Percentiles rank a stretch among this genome's conserved stretches.
Evolutionary conservation across 176 grass and related monocot genomes (phyloP).

Genomic region (Carex myosuroides): DNA sequence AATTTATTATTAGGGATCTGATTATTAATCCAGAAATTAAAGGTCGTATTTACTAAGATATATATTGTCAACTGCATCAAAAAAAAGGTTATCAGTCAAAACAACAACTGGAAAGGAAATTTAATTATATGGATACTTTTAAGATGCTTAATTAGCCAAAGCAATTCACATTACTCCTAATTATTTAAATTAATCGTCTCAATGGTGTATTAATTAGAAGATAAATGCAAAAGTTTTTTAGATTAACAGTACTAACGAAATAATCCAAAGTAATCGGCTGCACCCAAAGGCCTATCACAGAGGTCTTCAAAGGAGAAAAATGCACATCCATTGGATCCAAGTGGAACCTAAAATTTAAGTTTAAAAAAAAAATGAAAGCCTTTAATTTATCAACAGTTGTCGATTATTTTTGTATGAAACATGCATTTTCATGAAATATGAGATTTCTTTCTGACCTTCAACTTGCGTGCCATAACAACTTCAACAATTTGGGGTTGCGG

Average conservation of each 20-base stretch:
- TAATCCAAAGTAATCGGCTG: conserved; percentile 90
- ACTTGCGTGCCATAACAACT: conserved; percentile 78
- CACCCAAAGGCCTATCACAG: conserved; percentile 82
- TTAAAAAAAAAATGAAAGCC: conserved; percentile 20
- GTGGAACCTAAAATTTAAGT: conserved; percentile 37
- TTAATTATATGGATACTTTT: neutral
- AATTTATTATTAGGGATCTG: neutral
- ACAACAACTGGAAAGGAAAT: too few relatives aligned
- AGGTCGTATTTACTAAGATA: neutral
- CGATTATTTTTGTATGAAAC: neutral
- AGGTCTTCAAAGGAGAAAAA: conserved; percentile 87
- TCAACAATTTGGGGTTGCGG: conserved; percentile 56
- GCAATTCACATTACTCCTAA: neutral
- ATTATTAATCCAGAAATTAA: neutral
- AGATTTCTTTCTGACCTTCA: conserved; percentile 45
- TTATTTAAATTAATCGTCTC: neutral
- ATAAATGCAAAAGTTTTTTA: neutral
- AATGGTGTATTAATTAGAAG: neutral
- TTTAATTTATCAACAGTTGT: neutral
- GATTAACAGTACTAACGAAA: conserved; percentile 46
- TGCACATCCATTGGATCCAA: conserved; percentile 75
- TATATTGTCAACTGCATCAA: neutral
- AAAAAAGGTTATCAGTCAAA: neutral
- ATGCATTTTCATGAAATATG: neutral
- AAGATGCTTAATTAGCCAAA: neutral